These are phyloP conservation scores for Cladobotryum mycophilum DNA, from an alignment of 2,329 filamentous ascomycete genomes.

Conservation along the genomic window DNA sequence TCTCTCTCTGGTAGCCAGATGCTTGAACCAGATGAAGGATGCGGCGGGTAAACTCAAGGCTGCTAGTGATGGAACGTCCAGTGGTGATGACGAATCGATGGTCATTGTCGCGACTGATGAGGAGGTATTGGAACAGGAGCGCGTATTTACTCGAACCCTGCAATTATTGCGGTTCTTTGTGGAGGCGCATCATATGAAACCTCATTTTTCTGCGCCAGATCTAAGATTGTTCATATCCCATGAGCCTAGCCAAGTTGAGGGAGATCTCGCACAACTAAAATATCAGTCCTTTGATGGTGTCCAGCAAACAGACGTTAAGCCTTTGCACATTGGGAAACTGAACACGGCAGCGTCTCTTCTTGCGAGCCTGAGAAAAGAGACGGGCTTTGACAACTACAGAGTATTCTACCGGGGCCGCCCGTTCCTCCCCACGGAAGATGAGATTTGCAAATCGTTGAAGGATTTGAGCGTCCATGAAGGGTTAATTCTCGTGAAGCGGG, in stretches of 20 bases:
- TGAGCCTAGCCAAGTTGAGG: conserved; percentile 47
- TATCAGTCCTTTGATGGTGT: conserved; percentile 68
- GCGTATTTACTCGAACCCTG: conserved; percentile 62
- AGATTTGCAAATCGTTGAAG: conserved; percentile 56
- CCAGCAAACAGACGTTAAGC: conserved; percentile 52
- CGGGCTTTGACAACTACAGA: conserved; percentile 70
- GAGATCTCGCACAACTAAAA: conserved; percentile 59
- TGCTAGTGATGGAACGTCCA: conserved; percentile 36
- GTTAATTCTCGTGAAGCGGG: conserved; percentile 59
- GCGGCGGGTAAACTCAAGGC: conserved; percentile 51
- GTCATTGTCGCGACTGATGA: conserved; percentile 41
- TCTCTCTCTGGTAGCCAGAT: conserved; percentile 64
- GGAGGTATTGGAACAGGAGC: conserved; percentile 44
- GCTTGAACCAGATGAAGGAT: conserved; percentile 61
- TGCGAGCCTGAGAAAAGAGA: conserved; percentile 59
- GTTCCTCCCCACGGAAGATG: conserved; percentile 54
- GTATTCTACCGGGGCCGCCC: conserved; percentile 63
- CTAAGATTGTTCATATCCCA: conserved; percentile 47
- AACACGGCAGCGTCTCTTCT: conserved; percentile 68
- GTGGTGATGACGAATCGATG: conserved; percentile 48
- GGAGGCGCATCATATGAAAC: conserved; percentile 55
- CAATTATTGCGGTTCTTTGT: conserved; percentile 63
- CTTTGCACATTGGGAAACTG: conserved; percentile 58
- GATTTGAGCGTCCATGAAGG: conserved; percentile 62
- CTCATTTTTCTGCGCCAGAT: conserved; percentile 54